phyloP scores from a whole-genome alignment of 106 monocot genomes.

The Dendrobium officinale region DNA sequence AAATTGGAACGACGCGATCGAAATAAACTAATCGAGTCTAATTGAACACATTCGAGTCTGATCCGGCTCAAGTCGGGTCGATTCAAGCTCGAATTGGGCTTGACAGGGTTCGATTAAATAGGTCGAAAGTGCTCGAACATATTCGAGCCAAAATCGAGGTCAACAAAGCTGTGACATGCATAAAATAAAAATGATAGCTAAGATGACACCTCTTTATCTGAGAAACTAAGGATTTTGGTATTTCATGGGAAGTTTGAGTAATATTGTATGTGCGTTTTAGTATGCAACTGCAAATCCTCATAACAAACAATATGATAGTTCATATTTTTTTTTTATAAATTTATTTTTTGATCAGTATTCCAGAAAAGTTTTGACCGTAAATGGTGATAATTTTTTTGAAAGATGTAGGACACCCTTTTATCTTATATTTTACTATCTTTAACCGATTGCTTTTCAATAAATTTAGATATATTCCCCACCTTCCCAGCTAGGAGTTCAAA shows the following conservation, averaged over 20 bases:
- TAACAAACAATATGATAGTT: neutral
- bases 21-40: too few species aligned
- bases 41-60: too few species aligned
- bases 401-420: neutral
- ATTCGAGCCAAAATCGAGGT: too few species aligned
- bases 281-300: neutral
- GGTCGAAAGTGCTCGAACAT: too few species aligned
- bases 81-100: too few species aligned
- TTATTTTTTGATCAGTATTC: neutral
- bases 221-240: neutral
- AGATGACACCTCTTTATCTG: neutral
- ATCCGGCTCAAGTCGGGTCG: too few species aligned
- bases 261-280: neutral
- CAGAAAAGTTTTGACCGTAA: neutral
- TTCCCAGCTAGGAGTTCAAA: neutral
- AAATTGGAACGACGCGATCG: too few species aligned
- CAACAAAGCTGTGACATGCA: neutral
- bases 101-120: too few species aligned
- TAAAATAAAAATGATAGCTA: neutral
- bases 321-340: neutral
- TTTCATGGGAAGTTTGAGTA: neutral
- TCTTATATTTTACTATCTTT: neutral
- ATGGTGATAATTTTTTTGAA: neutral
- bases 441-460: neutral
- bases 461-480: neutral